phyloP scores from a whole-genome alignment of 768 basidiomycete species.

The Xerocomellus dryophilus region DNA sequence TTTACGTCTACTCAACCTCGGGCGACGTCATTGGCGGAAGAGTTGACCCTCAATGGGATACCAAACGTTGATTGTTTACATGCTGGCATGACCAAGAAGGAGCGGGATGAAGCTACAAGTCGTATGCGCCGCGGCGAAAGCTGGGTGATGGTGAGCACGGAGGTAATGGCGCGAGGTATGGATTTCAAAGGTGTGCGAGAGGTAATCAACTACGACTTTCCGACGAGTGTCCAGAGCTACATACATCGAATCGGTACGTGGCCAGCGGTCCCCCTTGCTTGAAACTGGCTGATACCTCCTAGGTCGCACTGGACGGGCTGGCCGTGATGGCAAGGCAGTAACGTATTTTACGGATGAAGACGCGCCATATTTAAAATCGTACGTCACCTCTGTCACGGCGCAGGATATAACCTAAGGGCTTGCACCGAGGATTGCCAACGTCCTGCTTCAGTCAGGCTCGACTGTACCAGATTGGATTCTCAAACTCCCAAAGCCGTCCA shows the following conservation, averaged over 20 bases:
- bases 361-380: conserved; percentile 88
- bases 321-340: conserved; percentile 86
- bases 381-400: conserved; percentile 24
- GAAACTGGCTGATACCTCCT: conserved; percentile 4
- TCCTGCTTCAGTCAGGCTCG: conserved; percentile 90
- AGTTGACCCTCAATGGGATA: conserved; percentile 75
- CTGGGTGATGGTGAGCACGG: conserved; percentile 95
- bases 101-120: conserved; percentile 79
- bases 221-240: conserved; percentile 92
- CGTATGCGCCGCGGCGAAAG: conserved; percentile 87
- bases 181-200: conserved; percentile 94
- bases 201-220: conserved; percentile 97
- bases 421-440: conserved; percentile 78
- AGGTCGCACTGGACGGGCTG: conserved; percentile 95
- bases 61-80: conserved; percentile 87
- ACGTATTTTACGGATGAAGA: conserved; percentile 97
- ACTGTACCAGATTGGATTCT: conserved; percentile 91
- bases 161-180: conserved; percentile 97
- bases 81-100: conserved; percentile 82
- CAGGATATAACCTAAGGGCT: conserved; percentile 7
- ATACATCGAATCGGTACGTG: conserved; percentile 85
- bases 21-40: conserved; percentile 73
- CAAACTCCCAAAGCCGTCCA: conserved; percentile 91
- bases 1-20: conserved; percentile 91
- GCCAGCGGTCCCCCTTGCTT: background rate